These are phyloP conservation scores for Monilinia fructigena DNA, from an alignment of 2,329 filamentous ascomycete genomes.

Conservation along the genomic window DNA sequence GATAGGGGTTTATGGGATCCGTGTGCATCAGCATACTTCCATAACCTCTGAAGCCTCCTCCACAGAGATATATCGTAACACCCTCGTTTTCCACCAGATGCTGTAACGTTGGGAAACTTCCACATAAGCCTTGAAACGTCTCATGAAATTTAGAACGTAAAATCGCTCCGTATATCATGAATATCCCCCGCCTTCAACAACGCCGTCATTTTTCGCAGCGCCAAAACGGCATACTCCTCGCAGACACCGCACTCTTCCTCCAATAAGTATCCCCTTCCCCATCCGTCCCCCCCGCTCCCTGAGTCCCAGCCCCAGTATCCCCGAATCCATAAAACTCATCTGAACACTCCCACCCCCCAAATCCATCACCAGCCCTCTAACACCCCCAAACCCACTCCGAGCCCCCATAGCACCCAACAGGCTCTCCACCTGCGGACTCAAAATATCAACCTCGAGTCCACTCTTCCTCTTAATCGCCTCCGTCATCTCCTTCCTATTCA, in stretches of 20 bases:
- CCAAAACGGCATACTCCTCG: slow-evolving; percentile 61
- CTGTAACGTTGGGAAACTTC: slow-evolving; percentile 45
- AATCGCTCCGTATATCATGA: slow-evolving; percentile 38
- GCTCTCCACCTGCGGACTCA: slow-evolving; percentile 79
- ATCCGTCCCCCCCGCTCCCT: too few species aligned
- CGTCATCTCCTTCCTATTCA: slow-evolving; percentile 70
- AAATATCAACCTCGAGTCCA: slow-evolving; percentile 67
- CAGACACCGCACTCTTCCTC: slow-evolving; percentile 52
- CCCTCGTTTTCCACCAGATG: slow-evolving; percentile 41
- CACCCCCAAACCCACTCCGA: slow-evolving; percentile 66
- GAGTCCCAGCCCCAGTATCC: too few species aligned
- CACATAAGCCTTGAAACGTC: slow-evolving; percentile 56
- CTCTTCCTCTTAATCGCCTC: slow-evolving; percentile 60
- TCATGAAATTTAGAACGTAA: slow-evolving; percentile 54
- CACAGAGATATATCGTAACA: slow-evolving; percentile 78
- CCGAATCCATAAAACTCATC: neutral
- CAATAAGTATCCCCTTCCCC: slow-evolving; percentile 45
- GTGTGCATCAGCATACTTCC: slow-evolving; percentile 84
- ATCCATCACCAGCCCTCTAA: slow-evolving; percentile 83
- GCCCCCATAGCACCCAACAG: slow-evolving; percentile 80
- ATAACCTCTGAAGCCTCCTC: slow-evolving; percentile 87
- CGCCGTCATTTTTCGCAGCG: slow-evolving; percentile 54
- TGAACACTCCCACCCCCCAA: slow-evolving; percentile 47
- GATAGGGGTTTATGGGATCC: slow-evolving; percentile 73
- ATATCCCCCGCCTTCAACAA: slow-evolving; percentile 42